phyloP scores from a whole-genome alignment of 768 basidiomycete genomes.

The Dioszegia aurantiaca region DNA sequence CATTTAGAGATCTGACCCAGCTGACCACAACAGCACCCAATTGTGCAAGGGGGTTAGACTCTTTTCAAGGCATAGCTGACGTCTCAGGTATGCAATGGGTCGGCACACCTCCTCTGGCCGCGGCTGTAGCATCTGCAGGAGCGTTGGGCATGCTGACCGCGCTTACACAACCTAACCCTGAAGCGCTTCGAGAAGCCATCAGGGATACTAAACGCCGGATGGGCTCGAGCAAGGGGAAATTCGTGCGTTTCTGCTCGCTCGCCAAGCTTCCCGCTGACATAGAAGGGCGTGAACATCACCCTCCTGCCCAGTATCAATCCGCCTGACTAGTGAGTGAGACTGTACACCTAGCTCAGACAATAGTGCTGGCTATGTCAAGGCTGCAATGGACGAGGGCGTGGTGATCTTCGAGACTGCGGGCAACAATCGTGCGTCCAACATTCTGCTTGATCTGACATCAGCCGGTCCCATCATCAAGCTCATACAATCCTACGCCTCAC shows the following conservation, averaged over 20 bases:
- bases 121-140: conserved; percentile 38
- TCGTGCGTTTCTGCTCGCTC: conserved; percentile 24
- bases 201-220: conserved; percentile 65
- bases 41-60: conserved; percentile 38
- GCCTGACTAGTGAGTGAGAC: conserved; percentile 70
- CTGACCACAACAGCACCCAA: conserved; percentile 32
- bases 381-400: conserved; percentile 82
- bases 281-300: conserved; percentile 76
- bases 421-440: conserved; percentile 67
- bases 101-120: conserved; percentile 60
- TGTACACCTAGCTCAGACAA: neutral
- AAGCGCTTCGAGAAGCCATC: conserved; percentile 74
- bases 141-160: conserved; percentile 74
- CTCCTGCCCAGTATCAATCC: conserved; percentile 78
- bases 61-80: neutral
- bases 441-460: conserved; percentile 43
- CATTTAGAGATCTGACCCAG: too few relatives aligned
- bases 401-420: conserved; percentile 89
- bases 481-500: conserved; percentile 72
- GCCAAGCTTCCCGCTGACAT: neutral
- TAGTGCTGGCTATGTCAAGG: conserved; percentile 52
- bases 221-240: conserved; percentile 27
- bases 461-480: conserved; percentile 74
- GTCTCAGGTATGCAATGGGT: conserved; percentile 57
- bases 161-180: conserved; percentile 80